A percentile compares a stretch with the other conserved stretches of the same genome.
Evolutionary conservation across 495 filamentous ascomycete genomes (phyloP).

Genomic region (Annulohypoxylon moriforme): DNA sequence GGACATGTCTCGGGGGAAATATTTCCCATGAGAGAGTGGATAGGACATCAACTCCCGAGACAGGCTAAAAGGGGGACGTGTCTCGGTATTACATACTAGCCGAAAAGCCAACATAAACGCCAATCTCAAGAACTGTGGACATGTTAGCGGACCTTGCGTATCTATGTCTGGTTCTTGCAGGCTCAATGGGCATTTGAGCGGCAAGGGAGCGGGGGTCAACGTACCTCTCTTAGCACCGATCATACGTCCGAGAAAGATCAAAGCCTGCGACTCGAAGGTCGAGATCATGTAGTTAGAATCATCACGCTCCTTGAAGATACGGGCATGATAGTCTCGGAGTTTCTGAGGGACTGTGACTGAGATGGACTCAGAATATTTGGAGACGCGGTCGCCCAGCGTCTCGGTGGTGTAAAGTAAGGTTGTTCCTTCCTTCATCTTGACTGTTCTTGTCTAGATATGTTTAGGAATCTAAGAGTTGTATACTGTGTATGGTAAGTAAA

Average conservation of each 20-base stretch:
- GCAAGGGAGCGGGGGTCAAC: background rate
- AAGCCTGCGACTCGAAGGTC: conserved; percentile 46
- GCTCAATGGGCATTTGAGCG: background rate
- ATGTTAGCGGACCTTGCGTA: background rate
- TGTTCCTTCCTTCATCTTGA: conserved; percentile 47
- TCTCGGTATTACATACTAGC: conserved; percentile 31
- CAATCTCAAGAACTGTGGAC: conserved; percentile 52
- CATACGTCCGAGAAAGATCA: conserved; percentile 46
- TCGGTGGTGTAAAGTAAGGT: conserved; percentile 49
- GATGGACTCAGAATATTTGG: conserved; percentile 45
- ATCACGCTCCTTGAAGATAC: conserved; percentile 36
- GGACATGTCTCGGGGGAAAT: background rate
- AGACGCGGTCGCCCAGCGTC: conserved; percentile 42
- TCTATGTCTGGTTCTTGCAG: no score
- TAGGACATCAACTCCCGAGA: conserved; percentile 19
- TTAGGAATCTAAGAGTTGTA: background rate
- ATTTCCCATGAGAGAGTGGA: background rate
- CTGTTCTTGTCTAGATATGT: background rate
- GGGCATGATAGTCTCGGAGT: conserved; percentile 48
- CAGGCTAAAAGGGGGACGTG: conserved; percentile 18
- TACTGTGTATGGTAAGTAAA: background rate
- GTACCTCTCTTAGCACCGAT: conserved; percentile 52
- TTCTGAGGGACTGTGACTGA: conserved; percentile 45
- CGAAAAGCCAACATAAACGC: conserved; percentile 53
- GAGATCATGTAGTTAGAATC: conserved; percentile 52